Conservation (phyloP, 768 basidiomycete genomes). For the Grammothele lineata region DNA sequence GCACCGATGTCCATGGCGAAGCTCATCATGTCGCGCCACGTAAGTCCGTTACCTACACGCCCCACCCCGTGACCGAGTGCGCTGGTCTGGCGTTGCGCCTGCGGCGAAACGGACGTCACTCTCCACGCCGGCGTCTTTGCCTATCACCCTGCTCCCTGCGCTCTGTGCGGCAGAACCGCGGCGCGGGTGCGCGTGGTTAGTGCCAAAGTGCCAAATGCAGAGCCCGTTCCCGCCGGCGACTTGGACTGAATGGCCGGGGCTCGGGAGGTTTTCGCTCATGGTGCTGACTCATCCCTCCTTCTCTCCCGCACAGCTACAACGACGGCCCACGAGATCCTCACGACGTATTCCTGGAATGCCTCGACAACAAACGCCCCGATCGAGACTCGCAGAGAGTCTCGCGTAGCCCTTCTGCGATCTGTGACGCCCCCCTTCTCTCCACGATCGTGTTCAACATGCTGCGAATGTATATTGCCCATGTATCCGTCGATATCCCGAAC, state of each 20-base stretch:
- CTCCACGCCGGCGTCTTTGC: no score
- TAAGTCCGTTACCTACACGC: conserved; percentile 15
- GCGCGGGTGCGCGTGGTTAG: no score
- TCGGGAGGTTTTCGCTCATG: neutral
- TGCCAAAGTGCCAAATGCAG: no score
- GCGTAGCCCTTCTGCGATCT: conserved; percentile 5
- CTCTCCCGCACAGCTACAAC: conserved; percentile 14
- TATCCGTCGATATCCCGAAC: conserved; percentile 6
- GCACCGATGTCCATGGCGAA: conserved; percentile 29
- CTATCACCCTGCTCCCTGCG: no score
- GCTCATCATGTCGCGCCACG: conserved; percentile 29
- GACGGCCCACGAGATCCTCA: conserved; percentile 18
- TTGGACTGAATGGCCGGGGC: no score
- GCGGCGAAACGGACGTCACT: no score
- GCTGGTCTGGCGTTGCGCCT: neutral
- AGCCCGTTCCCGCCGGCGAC: no score
- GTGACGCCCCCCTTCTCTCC: neutral
- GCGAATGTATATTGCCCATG: conserved; percentile 7
- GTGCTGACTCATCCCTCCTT: neutral
- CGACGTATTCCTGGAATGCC: conserved; percentile 21
- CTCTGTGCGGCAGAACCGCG: no score
- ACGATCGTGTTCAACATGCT: neutral
- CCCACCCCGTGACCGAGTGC: conserved; percentile 5
- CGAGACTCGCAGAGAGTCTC: conserved; percentile 20
- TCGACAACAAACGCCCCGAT: conserved; percentile 17